Percentiles rank a stretch among this genome's conserved stretches.
Evolutionary conservation across 345 rosid species (phyloP).

Genomic region (Lenwebbia sp.): DNA sequence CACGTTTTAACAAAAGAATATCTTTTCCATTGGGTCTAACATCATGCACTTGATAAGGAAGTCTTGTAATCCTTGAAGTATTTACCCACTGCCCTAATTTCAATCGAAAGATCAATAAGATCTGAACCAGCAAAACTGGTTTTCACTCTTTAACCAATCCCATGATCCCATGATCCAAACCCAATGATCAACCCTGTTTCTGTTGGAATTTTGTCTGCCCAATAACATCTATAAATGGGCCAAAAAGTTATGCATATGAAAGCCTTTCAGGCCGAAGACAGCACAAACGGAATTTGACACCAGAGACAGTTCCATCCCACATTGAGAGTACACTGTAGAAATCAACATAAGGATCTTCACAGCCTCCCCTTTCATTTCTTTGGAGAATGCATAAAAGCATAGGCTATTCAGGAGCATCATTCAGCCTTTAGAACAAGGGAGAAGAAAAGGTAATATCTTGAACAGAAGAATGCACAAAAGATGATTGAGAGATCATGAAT

Average conservation of each 20-base stretch:
- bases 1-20: too few species aligned
- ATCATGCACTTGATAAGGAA: background rate
- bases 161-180: background rate
- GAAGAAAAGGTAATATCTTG: background rate
- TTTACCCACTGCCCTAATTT: background rate
- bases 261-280: background rate
- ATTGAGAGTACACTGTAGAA: background rate
- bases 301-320: background rate
- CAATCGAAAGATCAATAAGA: background rate
- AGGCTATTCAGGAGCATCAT: too few species aligned
- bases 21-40: too few species aligned
- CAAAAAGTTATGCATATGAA: background rate
- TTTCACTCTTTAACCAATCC: background rate
- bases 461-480: background rate
- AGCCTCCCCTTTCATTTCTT: background rate
- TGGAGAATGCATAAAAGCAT: background rate
- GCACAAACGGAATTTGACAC: background rate
- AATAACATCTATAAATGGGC: background rate
- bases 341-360: background rate
- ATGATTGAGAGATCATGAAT: background rate
- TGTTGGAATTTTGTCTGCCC: background rate
- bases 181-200: background rate
- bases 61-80: background rate
- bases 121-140: background rate
- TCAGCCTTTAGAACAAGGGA: background rate